These are phyloP conservation scores for Sisymbrium altissimum DNA, from an alignment of 345 rosid species.

Conservation along the genomic window DNA sequence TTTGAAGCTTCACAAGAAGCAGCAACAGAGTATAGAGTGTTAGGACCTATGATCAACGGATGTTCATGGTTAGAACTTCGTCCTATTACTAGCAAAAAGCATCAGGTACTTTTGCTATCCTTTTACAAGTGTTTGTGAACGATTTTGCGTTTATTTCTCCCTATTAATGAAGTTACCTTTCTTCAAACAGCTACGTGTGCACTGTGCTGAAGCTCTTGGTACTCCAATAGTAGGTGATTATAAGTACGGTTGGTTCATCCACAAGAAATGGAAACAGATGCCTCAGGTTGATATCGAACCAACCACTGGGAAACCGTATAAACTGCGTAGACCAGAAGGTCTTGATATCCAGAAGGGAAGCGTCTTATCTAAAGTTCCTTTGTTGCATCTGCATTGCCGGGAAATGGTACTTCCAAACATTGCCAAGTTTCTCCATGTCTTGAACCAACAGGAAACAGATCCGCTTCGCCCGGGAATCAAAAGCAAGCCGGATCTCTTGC, in stretches of 20 bases:
- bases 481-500: conserved; percentile 57
- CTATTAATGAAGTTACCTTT: background rate
- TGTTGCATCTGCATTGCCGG: conserved; percentile 80
- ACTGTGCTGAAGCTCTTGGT: conserved; percentile 93
- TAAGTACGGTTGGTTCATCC: conserved; percentile 90
- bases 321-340: conserved; percentile 74
- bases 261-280: conserved; percentile 83
- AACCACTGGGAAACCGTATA: conserved; percentile 62
- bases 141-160: background rate
- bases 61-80: conserved; percentile 85
- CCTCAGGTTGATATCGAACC: conserved; percentile 69
- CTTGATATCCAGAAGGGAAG: conserved; percentile 93
- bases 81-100: conserved; percentile 79
- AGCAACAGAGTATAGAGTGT: conserved; percentile 71
- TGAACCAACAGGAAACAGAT: conserved; percentile 30
- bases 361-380: conserved; percentile 82
- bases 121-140: background rate
- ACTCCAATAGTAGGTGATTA: conserved; percentile 92
- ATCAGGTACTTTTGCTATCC: conserved; percentile 58
- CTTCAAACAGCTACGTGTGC: conserved; percentile 69
- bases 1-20: conserved; percentile 84
- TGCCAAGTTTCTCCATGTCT: conserved; percentile 51
- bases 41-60: conserved; percentile 89
- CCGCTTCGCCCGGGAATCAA: conserved; percentile 20
- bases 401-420: conserved; percentile 87